Conservation (phyloP, 345 rosid genomes). For the Viola odorata region DNA sequence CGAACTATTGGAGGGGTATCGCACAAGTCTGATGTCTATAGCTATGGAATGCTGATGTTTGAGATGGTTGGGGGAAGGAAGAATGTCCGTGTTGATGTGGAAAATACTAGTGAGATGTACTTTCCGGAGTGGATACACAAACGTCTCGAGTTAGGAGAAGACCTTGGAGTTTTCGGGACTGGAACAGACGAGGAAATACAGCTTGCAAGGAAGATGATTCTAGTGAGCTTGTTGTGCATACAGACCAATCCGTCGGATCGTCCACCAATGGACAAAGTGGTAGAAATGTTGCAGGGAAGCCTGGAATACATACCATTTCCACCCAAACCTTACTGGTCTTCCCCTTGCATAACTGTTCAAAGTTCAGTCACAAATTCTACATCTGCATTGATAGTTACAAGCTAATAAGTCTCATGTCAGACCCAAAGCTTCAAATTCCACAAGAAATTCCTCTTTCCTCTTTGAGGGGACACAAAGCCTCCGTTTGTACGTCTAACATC, state of each 20-base stretch:
- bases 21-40: constrained; percentile 18
- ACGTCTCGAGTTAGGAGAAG: not conserved
- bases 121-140: constrained; percentile 5
- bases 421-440: no score
- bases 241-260: constrained; percentile 1
- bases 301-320: not conserved
- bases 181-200: not conserved
- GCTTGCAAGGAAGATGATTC: constrained; percentile 3
- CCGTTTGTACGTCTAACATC: no score
- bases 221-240: constrained; percentile 17
- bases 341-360: not conserved
- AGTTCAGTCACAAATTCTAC: not conserved
- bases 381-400: no score
- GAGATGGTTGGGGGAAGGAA: constrained; percentile 15
- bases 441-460: no score
- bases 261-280: constrained; percentile 4
- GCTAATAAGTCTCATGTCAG: no score
- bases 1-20: constrained; percentile 12
- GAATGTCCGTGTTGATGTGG: no score
- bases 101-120: no score
- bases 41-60: constrained; percentile 19
- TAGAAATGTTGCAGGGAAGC: no score
- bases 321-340: not conserved
- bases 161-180: not conserved
- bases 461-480: no score